A percentile compares a stretch with the other conserved stretches of the same genome.
Evolutionary conservation across 2,329 filamentous ascomycete genomes (phyloP).

Genomic region (Colletotrichum brevisporum): DNA sequence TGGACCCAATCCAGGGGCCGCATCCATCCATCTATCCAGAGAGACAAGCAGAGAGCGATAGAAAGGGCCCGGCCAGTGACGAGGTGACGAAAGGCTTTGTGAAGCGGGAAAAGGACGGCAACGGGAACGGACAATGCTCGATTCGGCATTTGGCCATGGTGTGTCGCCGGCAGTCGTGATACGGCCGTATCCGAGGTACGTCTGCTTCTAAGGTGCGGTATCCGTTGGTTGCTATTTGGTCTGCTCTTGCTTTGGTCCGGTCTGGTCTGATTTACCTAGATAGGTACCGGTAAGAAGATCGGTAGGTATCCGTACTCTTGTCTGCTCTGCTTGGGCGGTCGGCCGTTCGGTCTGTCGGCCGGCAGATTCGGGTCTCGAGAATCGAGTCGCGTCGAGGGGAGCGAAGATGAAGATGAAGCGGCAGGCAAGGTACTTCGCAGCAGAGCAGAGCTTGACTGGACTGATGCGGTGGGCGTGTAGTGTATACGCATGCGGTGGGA

Average conservation of each 20-base stretch:
- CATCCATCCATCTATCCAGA: neutral
- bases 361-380: constrained; percentile 13
- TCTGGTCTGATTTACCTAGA: neutral
- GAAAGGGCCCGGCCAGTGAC: neutral
- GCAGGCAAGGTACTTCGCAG: neutral
- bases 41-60: neutral
- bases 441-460: neutral
- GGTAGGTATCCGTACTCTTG: too few species aligned
- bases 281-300: too few species aligned
- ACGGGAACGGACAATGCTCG: constrained; percentile 22
- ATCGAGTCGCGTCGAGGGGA: neutral
- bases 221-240: neutral
- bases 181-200: constrained; percentile 25
- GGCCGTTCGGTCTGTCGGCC: neutral
- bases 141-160: constrained; percentile 12
- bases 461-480: neutral
- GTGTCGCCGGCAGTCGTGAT: constrained; percentile 6
- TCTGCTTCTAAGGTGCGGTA: constrained; percentile 19
- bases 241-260: neutral
- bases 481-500: constrained; percentile 16
- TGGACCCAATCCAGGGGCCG: constrained; percentile 5
- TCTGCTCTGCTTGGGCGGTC: too few species aligned
- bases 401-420: neutral
- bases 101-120: constrained; percentile 6
- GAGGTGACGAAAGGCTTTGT: constrained; percentile 7